Base-by-base conservation (phyloP, 306 rosid species). In the Cucurbita maxima region DNA sequence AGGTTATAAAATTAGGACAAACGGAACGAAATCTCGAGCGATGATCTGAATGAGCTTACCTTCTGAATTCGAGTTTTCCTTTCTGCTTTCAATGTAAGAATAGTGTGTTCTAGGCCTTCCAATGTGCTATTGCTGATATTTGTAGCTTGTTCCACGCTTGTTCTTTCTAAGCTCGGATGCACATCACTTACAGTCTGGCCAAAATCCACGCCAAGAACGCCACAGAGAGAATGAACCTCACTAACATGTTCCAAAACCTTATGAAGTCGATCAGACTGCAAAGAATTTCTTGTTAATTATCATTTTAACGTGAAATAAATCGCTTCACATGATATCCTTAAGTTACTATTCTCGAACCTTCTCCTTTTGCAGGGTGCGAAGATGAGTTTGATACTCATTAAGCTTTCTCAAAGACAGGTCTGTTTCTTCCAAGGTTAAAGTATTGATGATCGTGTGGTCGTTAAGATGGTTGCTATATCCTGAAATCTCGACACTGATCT, bases 161-260 rank as follows among this genome's bases (percentile, higher is more conserved):
- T 75, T 76, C 84, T 84, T 4, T 85, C 89, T 86, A 94, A 86
- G 85, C 98, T 94, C 54, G 97, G 97, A 94, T 94, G 91, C 54
- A 94, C 96, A 10, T 90, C 89, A 72, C 83, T 87, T 16, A 89
- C 96, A 13, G 91, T 90, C 76, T 87, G 93, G 61, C 95, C 87
- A 58, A 94, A 94, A 81, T 89, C 98, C 83, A 89, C 81, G 66
- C 91, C 87, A 84, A 94, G 98, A 74, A 94, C 85, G 7, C 96
- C 86, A 30, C 97, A 90, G 22, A 94, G 88, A 73, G 87, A 80
- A 81, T 94, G 98, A 80, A 94, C 98, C 87, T 94, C 95, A 25
- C 90, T 89, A 76, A 90, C 90, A 73, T 81, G 78, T 81, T 84
- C 90, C 95, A 94, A 86, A 72, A 90, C 96, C 86, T 89, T 90